Percentiles rank a stretch among this genome's conserved stretches.
These are phyloP conservation scores for Apiospora marii DNA, from an alignment of 2,329 filamentous ascomycete genomes.

Conservation along the genomic window DNA sequence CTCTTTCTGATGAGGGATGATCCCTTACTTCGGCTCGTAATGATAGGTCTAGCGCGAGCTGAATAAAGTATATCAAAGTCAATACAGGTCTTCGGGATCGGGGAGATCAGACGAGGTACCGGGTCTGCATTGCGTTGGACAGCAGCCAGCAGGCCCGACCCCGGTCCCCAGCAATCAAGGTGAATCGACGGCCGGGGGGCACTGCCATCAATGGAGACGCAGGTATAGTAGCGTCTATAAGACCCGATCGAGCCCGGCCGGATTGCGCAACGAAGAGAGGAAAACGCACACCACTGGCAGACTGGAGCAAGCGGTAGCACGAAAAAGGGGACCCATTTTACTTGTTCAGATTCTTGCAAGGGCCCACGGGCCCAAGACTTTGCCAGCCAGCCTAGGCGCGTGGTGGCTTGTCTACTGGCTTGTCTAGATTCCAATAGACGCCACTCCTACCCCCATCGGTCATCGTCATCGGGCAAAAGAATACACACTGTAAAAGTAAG, in stretches of 20 bases:
- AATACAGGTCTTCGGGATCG: background rate
- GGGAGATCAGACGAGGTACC: slow-evolving; percentile 5
- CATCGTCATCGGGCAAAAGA: background rate
- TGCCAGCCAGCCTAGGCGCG: background rate
- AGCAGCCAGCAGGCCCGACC: background rate
- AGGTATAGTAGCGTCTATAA: background rate
- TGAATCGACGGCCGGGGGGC: background rate
- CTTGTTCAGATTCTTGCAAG: slow-evolving; percentile 7
- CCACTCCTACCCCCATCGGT: background rate
- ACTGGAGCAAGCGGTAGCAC: background rate
- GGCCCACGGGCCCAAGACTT: background rate
- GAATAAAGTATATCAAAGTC: background rate
- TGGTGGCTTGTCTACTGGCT: slow-evolving; percentile 11
- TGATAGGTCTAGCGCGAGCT: background rate
- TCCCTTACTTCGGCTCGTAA: slow-evolving; percentile 7
- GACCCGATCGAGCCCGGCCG: background rate
- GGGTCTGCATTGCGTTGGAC: background rate
- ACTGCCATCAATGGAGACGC: background rate
- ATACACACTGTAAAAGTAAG: slow-evolving; percentile 5
- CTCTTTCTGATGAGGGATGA: background rate
- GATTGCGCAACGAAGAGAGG: background rate
- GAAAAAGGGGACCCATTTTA: background rate
- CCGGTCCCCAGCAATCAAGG: slow-evolving; percentile 1
- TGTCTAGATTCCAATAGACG: slow-evolving; percentile 14
- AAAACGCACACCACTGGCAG: background rate